Evolutionary conservation across 441 rosid species (phyloP), one percentile per base, ranked within the genome.

Genomic region (Populus hybrid): DNA sequence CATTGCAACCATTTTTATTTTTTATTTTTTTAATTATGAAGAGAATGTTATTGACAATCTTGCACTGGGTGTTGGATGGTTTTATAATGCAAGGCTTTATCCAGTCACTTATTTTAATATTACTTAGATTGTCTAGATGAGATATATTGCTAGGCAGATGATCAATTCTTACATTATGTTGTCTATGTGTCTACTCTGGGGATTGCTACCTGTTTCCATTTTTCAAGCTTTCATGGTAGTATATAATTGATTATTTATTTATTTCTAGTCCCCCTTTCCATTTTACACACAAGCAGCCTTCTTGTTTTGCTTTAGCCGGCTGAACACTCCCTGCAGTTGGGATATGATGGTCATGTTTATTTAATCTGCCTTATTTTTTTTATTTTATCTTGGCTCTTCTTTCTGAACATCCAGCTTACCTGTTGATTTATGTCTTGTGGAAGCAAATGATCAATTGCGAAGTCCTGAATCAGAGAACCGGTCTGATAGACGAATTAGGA

Each of bases 401-500:
- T 42, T 40, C 59, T 72, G 69, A 50, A 61, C 32, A n/a, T 61
- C 67, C 26, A 38, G 61, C 74, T 77, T 67, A 75, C 23, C 34
- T 63, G 23, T 77, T 74, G 50, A 35, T 76, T 38, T 69, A n/a
- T 82, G 38, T 77, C 72, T 73, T 80, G 30, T 76, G 84, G 77
- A 86, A 96, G 98, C 83, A 28, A 85, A 82, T 71, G 90, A 88
- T 77, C 80, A 16, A 10, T 81, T 87, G 81, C 87, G 61, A 77
- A 87, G 87, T 78, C 84, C 89, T 50, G 94, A 89, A 69, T 63
- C 85, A 0, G 95, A 96, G 57, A 92, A 76, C 81, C 85, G 82
- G 72, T 75, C 78, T 72, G 98, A 92, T 78, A 89, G 88, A 71
- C 90, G 90, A 65, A 83, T 75, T 75, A 87, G 92, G 89, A 94